Conservation (phyloP, 192 early-diverging fungal species). For the Cladochytrium replicatum region DNA sequence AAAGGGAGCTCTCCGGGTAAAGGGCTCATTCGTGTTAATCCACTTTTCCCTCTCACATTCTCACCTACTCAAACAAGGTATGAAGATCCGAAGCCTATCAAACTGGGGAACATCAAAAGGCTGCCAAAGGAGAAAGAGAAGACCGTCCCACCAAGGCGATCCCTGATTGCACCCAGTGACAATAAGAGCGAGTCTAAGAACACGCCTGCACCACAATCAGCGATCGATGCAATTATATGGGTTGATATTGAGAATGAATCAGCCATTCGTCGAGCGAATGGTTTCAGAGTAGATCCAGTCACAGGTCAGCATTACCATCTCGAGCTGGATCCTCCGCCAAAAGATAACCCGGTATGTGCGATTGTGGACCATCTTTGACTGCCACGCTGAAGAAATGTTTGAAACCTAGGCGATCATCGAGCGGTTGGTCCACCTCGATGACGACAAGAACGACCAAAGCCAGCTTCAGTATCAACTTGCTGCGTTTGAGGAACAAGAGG, state of each 20-base stretch:
- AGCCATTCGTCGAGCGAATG: slow-evolving; percentile 33
- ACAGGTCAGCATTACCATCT: slow-evolving; percentile 42
- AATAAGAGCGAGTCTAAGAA: slow-evolving; percentile 12
- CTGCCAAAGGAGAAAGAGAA: slow-evolving; percentile 19
- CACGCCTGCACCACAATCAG: slow-evolving; percentile 11
- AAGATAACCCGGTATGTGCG: slow-evolving; percentile 29
- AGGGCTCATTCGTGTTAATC: not conserved
- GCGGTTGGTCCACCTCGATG: slow-evolving; percentile 24
- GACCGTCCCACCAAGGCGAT: slow-evolving; percentile 14
- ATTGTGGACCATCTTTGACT: not conserved
- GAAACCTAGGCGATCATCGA: slow-evolving; percentile 30
- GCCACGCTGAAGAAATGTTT: not conserved
- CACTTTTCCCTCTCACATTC: slow-evolving; percentile 3
- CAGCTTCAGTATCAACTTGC: slow-evolving; percentile 47
- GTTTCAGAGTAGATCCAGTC: slow-evolving; percentile 38
- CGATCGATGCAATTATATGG: slow-evolving; percentile 41
- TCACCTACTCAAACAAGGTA: slow-evolving; percentile 22
- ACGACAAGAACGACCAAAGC: slow-evolving; percentile 19
- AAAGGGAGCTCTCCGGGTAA: slow-evolving; percentile 49
- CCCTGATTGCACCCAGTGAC: slow-evolving; percentile 29
- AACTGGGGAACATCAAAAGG: slow-evolving; percentile 43
- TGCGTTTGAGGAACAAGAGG: slow-evolving; percentile 46
- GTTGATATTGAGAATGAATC: slow-evolving; percentile 44
- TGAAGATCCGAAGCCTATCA: slow-evolving; percentile 52
- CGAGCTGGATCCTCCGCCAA: slow-evolving; percentile 43